Base-by-base conservation (phyloP, 805 yeast species). In the Ogataea minuta region DNA sequence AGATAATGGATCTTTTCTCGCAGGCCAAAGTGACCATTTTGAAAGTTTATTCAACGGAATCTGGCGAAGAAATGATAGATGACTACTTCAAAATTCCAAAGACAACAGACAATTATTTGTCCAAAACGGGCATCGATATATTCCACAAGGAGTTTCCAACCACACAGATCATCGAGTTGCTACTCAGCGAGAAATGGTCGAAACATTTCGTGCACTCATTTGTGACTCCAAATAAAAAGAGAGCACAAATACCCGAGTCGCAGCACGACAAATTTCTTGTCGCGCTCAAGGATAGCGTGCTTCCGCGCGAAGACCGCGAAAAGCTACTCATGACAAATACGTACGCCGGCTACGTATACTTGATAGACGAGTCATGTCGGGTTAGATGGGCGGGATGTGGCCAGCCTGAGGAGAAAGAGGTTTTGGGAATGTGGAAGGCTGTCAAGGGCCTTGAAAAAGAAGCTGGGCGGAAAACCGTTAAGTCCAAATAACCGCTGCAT, bases 321-420 rank as follows among this genome's bases (percentile, higher is more conserved):
- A 60, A 72, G 17, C 61, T 91, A 24, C 66, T 75, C 34, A 76
- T 89, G 49, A 81, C 79, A 39, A 91, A 91, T 57, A 72, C 77
- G 15, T 84, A 83, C 51, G 77, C 95, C 2, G 98, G 98, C 0
- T 89, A 86, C 56, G 67, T 89, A 9, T 83, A 88, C 48, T 66
- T 91, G 4, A 72, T 93, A 24, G 99, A 93, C 56, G 69, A 68
- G 11, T 67, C 78, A 10, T 81, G 83, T 36, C 81, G 75, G 52
- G 82, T 93, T 38, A 70, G 98, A 51, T 91, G 98, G 98, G 89
- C 88, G 16, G 85, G 88, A 4, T 78, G 95, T 50, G 99, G 98
- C 2, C 76, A 73, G 27, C 83, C 95, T 2, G 70, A 71, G 11
- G 77, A 72, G n/a, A 72, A 73, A 23, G 99, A 93, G 50, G 64